Evolutionary conservation across 495 filamentous ascomycete species (phyloP).

Genomic region (Aspergillus haitiensis): DNA sequence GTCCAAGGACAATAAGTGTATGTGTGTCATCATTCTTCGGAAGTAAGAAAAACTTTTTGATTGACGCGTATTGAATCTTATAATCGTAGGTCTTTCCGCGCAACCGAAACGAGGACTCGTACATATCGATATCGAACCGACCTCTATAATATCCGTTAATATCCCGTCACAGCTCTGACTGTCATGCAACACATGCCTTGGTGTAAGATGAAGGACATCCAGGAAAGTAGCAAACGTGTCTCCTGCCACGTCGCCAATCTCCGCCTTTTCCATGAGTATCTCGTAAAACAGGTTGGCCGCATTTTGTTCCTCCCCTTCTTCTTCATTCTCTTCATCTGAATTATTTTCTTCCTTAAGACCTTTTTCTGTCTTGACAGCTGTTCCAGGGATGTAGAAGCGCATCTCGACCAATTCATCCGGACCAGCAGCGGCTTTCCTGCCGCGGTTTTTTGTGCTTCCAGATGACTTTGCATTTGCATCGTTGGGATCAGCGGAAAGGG

Average conservation of each 20-base stretch:
- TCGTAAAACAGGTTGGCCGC: slow-evolving; percentile 96
- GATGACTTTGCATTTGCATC: slow-evolving; percentile 67
- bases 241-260: slow-evolving; percentile 97
- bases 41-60: slow-evolving; percentile 98
- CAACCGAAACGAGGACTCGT: slow-evolving; percentile 94
- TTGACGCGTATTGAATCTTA: slow-evolving; percentile 95
- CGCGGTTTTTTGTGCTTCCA: slow-evolving; percentile 74
- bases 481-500: slow-evolving; percentile 66
- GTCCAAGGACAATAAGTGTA: slow-evolving; percentile 88
- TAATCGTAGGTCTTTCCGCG: slow-evolving; percentile 99
- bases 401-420: slow-evolving; percentile 95
- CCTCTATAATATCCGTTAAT: slow-evolving; percentile 62
- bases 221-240: slow-evolving; percentile 97
- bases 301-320: slow-evolving; percentile 80
- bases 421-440: slow-evolving; percentile 84
- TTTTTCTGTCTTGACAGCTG: slow-evolving; percentile 80
- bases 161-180: neutral
- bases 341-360: slow-evolving; percentile 56
- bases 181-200: slow-evolving; percentile 61
- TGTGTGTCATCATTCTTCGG: slow-evolving; percentile 97
- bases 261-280: slow-evolving; percentile 96
- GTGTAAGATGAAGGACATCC: slow-evolving; percentile 95
- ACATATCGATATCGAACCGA: slow-evolving; percentile 99
- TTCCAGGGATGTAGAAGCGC: slow-evolving; percentile 97
- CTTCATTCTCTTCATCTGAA: slow-evolving; percentile 66